Percentiles rank a stretch among this genome's conserved stretches.
Evolutionary conservation across 805 yeast genomes (phyloP).

Genomic region (Candida odintsovae): DNA sequence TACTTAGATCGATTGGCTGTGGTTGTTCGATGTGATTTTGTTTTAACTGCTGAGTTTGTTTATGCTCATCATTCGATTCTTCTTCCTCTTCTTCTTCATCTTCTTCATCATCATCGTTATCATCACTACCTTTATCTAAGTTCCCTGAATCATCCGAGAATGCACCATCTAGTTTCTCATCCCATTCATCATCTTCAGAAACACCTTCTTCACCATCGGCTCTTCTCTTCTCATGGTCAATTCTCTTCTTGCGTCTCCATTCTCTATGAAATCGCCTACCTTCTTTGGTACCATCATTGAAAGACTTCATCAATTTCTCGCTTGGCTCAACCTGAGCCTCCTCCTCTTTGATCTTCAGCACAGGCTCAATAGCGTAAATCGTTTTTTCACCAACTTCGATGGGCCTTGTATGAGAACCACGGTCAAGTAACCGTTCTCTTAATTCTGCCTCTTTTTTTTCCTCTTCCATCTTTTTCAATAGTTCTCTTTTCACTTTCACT

Average conservation of each 20-base stretch:
- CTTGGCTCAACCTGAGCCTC: background rate
- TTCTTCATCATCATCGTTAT: background rate
- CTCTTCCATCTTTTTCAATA: background rate
- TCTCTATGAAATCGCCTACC: conserved; percentile 1
- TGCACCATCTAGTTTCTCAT: background rate
- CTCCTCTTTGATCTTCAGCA: background rate
- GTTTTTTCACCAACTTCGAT: background rate
- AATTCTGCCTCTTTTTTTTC: background rate
- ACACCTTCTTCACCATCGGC: conserved; percentile 1
- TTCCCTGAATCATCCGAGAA: conserved; percentile 1
- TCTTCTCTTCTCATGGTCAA: background rate
- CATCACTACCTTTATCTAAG: background rate
- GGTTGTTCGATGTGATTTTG: too few species aligned
- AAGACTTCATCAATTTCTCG: background rate
- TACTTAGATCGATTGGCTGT: too few species aligned
- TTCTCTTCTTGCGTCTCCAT: conserved; percentile 1
- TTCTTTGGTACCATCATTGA: background rate
- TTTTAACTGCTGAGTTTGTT: too few species aligned
- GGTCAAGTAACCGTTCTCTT: background rate
- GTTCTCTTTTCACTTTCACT: background rate
- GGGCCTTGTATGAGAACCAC: background rate
- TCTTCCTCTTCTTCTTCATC: background rate
- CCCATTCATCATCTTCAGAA: conserved; percentile 3
- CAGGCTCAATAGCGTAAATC: background rate
- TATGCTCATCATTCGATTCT: background rate